Base-by-base conservation (phyloP, 2,329 filamentous ascomycete genomes). In the Alternaria incomplexa region DNA sequence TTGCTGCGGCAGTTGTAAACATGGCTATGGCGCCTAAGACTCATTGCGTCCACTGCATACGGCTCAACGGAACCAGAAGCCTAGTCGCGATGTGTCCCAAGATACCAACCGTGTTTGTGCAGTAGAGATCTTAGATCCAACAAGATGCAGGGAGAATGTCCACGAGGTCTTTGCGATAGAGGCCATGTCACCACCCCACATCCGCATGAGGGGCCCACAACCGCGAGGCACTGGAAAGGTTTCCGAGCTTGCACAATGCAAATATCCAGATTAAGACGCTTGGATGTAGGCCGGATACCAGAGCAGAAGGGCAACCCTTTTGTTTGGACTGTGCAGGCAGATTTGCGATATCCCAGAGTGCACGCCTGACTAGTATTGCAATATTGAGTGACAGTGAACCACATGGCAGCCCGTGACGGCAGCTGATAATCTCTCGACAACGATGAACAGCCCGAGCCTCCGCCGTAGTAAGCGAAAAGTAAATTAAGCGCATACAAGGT, bases 401-500 rank as follows among this genome's bases (percentile, higher is more conserved):
- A 44, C 56, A 56, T 56, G 53, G 61, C 36, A 61, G 51, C 48
- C 60, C 56, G 65, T 61, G 64, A 63, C 36, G 52, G 66, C 66
- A 72, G 69, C 69, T 62, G 67, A 68, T 40, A 40, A 50, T 65
- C 67, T 71, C 65, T 52, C 46, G 17, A 58, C 26, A 32, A 52
- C 28, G 66, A 65, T 67, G 63, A 26, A 22, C 25, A 45, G 32
- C 44, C 40, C 44, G 45, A 51, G 36, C 20, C 28, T 62, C 20
- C 11, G 26, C 60, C 32, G 62, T 52, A 54, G 63, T 57, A 61
- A 61, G 58, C 56, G 59, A 65, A 63, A 56, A 40, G 66, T 73
- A 74, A 68, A 77, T 76, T 74, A 73, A 75, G 62, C 53, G 63
- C 60, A 73, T 75, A 62, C 46, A 67, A 55, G 60, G 58, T 56